A percentile compares a stretch with the other conserved stretches of the same genome.
phyloP scores from a whole-genome alignment of 108 stramenopile genomes.

The Stephanodiscus triporus region DNA sequence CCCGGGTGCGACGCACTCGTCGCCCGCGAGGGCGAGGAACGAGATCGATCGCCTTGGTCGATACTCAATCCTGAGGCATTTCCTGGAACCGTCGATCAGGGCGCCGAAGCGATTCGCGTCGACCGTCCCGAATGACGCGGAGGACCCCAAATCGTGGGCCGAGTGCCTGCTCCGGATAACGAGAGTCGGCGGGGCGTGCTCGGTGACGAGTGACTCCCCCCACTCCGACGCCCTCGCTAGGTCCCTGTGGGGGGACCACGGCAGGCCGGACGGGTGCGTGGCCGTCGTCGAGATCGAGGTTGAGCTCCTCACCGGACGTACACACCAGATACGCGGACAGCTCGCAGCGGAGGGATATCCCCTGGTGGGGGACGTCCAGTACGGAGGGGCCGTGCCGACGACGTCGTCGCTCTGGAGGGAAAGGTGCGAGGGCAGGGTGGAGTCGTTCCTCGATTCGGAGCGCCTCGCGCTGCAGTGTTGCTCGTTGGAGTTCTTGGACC shows the following conservation, averaged over 20 bases:
- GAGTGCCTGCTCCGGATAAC: slow-evolving; percentile 77
- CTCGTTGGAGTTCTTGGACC: slow-evolving; percentile 51
- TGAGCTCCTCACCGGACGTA: slow-evolving; percentile 80
- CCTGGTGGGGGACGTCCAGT: slow-evolving; percentile 80
- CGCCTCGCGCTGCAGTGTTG: slow-evolving; percentile 79
- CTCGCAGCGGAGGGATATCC: slow-evolving; percentile 74
- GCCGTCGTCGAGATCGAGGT: slow-evolving; percentile 74
- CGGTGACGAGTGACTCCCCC: slow-evolving; percentile 45
- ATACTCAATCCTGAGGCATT: slow-evolving; percentile 67
- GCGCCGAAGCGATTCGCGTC: slow-evolving; percentile 64
- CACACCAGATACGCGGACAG: slow-evolving; percentile 92
- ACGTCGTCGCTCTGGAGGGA: slow-evolving; percentile 5
- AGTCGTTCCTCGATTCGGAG: slow-evolving; percentile 42
- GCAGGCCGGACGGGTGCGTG: slow-evolving; percentile 55
- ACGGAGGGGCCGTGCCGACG: slow-evolving; percentile 71
- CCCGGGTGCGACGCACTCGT: too few relatives aligned
- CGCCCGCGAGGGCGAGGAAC: slow-evolving; percentile 6
- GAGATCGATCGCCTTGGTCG: slow-evolving; percentile 43
- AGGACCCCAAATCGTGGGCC: slow-evolving; percentile 57
- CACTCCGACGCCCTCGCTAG: slow-evolving; percentile 30
- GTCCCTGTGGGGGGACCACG: slow-evolving; percentile 37
- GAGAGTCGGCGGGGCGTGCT: slow-evolving; percentile 50
- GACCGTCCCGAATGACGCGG: slow-evolving; percentile 22
- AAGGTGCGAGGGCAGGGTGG: slow-evolving; percentile 5
- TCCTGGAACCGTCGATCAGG: slow-evolving; percentile 70